phyloP scores from a whole-genome alignment of 1,284 basidiomycete species.

The Tylopilus sp. region DNA sequence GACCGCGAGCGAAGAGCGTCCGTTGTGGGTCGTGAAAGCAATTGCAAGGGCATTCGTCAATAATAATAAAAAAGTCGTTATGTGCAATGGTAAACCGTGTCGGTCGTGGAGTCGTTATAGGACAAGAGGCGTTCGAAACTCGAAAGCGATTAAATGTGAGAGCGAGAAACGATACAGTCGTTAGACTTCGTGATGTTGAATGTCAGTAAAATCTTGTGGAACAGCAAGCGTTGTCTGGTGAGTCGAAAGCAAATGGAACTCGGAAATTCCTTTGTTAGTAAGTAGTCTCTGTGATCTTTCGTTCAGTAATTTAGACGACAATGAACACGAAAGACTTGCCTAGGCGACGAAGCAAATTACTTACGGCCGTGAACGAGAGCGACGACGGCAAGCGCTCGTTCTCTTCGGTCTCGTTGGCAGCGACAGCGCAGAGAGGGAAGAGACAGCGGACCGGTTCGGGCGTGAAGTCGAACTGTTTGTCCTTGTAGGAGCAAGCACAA shows the following conservation, averaged over 20 bases:
- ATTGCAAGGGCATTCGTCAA: slow-evolving; percentile 32
- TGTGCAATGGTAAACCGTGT: slow-evolving; percentile 20
- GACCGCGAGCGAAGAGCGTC: slow-evolving; percentile 28
- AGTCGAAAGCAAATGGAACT: slow-evolving; percentile 19
- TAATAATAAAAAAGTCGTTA: slow-evolving; percentile 27
- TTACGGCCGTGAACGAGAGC: slow-evolving; percentile 25
- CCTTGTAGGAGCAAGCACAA: slow-evolving; percentile 27
- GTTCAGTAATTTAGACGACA: not conserved
- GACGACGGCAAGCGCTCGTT: slow-evolving; percentile 22
- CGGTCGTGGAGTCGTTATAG: slow-evolving; percentile 29
- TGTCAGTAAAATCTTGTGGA: slow-evolving; percentile 16
- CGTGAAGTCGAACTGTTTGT: slow-evolving; percentile 37
- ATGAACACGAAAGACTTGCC: slow-evolving; percentile 18
- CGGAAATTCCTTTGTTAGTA: slow-evolving; percentile 27
- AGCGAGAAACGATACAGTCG: slow-evolving; percentile 16
- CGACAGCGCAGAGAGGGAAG: slow-evolving; percentile 21
- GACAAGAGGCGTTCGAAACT: slow-evolving; percentile 12
- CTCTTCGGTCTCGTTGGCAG: slow-evolving; percentile 17
- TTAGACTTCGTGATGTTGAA: slow-evolving; percentile 26
- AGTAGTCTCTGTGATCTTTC: slow-evolving; percentile 12
- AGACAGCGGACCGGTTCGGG: slow-evolving; percentile 3
- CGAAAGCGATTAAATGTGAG: slow-evolving; percentile 18
- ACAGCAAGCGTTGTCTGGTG: slow-evolving; percentile 12
- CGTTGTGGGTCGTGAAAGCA: slow-evolving; percentile 32
- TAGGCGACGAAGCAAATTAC: slow-evolving; percentile 23